These are phyloP conservation scores for Vitis vinifera DNA, from an alignment of 164 flowering plant genomes.

Conservation along the genomic window ASM3070453v1 NC_081814.1:5511501-5512000, in stretches of 20 bases:
- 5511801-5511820: conserved; percentile 10
- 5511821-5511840: conserved; percentile 16
- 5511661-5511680: conserved; percentile 12
- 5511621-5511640: conserved; percentile 8
- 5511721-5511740: conserved; percentile 20
- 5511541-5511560: conserved; percentile 22
- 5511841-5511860: conserved; percentile 18
- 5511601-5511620: conserved; percentile 8
- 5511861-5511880: conserved; percentile 12
- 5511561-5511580: conserved; percentile 12
- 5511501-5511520: conserved; percentile 20
- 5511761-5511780: conserved; percentile 17
- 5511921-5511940: conserved; percentile 5
- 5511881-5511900: conserved; percentile 13
- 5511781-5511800: conserved; percentile 9
- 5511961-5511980: conserved; percentile 4
- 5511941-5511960: conserved; percentile 12
- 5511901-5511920: conserved; percentile 18
- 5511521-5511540: conserved; percentile 18
- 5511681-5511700: conserved; percentile 12
- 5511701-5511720: conserved; percentile 17
- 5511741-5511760: conserved; percentile 16
- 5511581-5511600: conserved; percentile 16
- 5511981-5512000: conserved; percentile 12
- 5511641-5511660: conserved; percentile 6